These are phyloP conservation scores for Lodderomyces theae DNA, from an alignment of 1,139 yeast genomes.

Conservation along the genomic window DNA sequence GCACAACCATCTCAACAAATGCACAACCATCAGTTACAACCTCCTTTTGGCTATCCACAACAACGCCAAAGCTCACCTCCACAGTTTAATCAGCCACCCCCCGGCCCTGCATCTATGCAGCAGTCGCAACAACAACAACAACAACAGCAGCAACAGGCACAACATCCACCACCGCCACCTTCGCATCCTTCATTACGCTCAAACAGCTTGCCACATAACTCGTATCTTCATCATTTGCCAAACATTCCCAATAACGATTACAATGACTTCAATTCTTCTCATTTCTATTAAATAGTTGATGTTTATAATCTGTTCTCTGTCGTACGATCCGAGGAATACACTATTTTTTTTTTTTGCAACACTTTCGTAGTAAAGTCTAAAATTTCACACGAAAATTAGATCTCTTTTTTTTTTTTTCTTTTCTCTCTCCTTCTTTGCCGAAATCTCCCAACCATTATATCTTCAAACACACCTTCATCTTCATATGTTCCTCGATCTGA, in stretches of 20 bases:
- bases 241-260: slow-evolving; percentile 5
- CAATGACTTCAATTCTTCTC: slow-evolving; percentile 12
- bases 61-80: not conserved
- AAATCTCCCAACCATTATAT: too few species aligned
- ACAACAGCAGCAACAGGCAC: slow-evolving; percentile 2
- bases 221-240: slow-evolving; percentile 7
- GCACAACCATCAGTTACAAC: slow-evolving; percentile 3
- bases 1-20: slow-evolving; percentile 1
- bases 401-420: not conserved
- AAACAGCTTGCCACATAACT: slow-evolving; percentile 3
- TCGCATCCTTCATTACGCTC: not conserved
- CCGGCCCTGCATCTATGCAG: slow-evolving; percentile 1
- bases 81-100: slow-evolving; percentile 3
- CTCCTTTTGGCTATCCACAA: slow-evolving; percentile 1
- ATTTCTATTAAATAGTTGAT: slow-evolving; percentile 8
- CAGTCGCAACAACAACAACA: slow-evolving; percentile 4
- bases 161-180: not conserved
- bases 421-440: not conserved
- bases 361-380: too few species aligned
- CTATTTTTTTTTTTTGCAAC: not conserved
- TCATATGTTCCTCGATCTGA: slow-evolving; percentile 45
- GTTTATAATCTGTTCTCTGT: too few species aligned
- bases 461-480: too few species aligned
- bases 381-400: not conserved
- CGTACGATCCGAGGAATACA: too few species aligned